These are phyloP conservation scores for Solanum etuberosum DNA, from an alignment of 257 asterid species.

Conservation along the genomic window DNA sequence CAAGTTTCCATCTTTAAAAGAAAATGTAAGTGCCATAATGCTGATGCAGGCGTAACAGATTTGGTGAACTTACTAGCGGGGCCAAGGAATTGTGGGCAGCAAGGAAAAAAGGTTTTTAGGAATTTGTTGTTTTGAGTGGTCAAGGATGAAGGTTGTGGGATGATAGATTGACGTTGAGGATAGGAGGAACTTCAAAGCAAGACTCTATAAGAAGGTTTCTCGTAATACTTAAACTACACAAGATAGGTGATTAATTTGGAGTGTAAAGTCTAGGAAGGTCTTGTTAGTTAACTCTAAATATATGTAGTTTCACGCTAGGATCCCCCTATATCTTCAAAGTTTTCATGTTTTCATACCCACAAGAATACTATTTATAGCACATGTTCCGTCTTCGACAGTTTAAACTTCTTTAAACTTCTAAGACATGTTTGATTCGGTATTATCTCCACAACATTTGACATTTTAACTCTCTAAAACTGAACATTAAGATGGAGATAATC, in stretches of 20 bases:
- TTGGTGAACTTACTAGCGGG: background rate
- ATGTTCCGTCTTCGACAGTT: background rate
- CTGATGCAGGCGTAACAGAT: background rate
- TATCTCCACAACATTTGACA: background rate
- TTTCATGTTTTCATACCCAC: background rate
- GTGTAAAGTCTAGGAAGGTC: background rate
- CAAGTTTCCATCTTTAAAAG: background rate
- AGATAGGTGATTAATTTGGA: background rate
- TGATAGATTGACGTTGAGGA: background rate
- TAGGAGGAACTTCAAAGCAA: background rate
- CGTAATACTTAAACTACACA: background rate
- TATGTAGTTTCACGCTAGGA: background rate
- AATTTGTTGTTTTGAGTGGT: background rate
- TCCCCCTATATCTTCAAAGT: background rate
- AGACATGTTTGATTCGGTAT: background rate
- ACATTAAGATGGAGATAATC: background rate
- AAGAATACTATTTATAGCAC: background rate
- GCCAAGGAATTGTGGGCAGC: background rate
- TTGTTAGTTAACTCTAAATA: background rate
- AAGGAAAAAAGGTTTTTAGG: background rate
- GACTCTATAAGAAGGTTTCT: background rate
- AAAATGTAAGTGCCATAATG: background rate
- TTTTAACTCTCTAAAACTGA: background rate
- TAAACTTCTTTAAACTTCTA: background rate
- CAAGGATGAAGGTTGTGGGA: background rate